phyloP scores from a whole-genome alignment of 1,284 basidiomycete genomes.

The Hymenochaete sp. region DNA sequence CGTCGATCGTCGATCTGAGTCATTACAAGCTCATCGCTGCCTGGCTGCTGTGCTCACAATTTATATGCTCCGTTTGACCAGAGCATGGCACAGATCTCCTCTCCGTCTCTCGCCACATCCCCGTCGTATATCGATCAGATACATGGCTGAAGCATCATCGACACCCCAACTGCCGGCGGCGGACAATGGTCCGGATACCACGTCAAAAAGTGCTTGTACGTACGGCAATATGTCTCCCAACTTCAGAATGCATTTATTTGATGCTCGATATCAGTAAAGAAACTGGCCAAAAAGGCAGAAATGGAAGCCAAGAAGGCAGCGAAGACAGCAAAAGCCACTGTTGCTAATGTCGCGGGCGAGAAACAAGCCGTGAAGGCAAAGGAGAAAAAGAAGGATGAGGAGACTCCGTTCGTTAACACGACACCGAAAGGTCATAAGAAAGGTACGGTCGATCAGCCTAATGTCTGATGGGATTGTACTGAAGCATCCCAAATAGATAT shows the following conservation, averaged over 20 bases:
- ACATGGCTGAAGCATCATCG: conserved; percentile 14
- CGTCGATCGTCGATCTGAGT: neutral
- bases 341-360: conserved; percentile 43
- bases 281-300: conserved; percentile 63
- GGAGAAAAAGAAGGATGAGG: conserved; percentile 66
- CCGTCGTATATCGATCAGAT: conserved; percentile 6
- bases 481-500: conserved; percentile 51
- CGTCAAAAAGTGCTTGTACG: conserved; percentile 30
- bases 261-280: conserved; percentile 45
- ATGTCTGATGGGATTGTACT: conserved; percentile 11
- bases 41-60: neutral
- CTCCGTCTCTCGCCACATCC: conserved; percentile 1
- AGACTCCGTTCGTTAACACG: conserved; percentile 71
- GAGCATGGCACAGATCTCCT: conserved; percentile 11
- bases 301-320: conserved; percentile 76
- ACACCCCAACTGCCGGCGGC: neutral
- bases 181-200: conserved; percentile 22
- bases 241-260: neutral
- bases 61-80: conserved; percentile 17
- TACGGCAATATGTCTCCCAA: neutral
- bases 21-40: conserved; percentile 1
- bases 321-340: conserved; percentile 51
- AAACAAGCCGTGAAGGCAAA: conserved; percentile 71
- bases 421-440: conserved; percentile 89
- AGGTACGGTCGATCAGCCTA: conserved; percentile 35